Evolutionary conservation across 345 rosid genomes (phyloP).

Genomic region (Punica granatum): DNA sequence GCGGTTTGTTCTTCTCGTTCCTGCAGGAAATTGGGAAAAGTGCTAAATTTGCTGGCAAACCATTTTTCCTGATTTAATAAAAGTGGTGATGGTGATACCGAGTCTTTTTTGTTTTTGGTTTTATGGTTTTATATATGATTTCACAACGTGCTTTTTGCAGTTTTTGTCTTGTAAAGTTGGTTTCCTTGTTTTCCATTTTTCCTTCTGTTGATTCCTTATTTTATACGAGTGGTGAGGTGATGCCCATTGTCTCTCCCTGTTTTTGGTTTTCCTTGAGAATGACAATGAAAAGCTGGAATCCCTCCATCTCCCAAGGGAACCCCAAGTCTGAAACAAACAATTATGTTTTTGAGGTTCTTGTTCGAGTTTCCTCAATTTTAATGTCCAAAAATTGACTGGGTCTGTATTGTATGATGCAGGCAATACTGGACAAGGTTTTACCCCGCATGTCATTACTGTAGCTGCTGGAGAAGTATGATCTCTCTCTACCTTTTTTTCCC

Average conservation of each 20-base stretch:
- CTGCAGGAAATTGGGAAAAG: background rate
- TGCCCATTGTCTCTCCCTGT: background rate
- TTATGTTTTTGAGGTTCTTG: too few species aligned
- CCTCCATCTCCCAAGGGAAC: too few species aligned
- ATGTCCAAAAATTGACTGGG: background rate
- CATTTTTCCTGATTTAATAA: too few species aligned
- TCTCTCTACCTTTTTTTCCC: background rate
- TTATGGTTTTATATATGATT: too few species aligned
- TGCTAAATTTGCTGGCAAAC: background rate
- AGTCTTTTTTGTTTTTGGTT: too few species aligned
- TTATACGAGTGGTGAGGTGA: too few species aligned
- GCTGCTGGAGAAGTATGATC: constrained; percentile 75
- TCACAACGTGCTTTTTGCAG: too few species aligned
- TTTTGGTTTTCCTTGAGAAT: background rate
- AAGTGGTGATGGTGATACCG: background rate
- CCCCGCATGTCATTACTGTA: constrained; percentile 63
- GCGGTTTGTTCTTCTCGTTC: background rate
- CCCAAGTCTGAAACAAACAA: background rate
- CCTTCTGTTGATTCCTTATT: too few species aligned
- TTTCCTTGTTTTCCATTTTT: background rate
- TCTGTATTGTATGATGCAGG: constrained; percentile 32
- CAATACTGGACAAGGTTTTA: constrained; percentile 64
- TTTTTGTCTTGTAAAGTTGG: background rate
- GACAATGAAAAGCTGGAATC: too few species aligned
- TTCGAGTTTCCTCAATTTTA: background rate